These are phyloP conservation scores for Garcileccinum viscosum DNA, from an alignment of 1,284 basidiomycete species.

Conservation along the genomic window DNA sequence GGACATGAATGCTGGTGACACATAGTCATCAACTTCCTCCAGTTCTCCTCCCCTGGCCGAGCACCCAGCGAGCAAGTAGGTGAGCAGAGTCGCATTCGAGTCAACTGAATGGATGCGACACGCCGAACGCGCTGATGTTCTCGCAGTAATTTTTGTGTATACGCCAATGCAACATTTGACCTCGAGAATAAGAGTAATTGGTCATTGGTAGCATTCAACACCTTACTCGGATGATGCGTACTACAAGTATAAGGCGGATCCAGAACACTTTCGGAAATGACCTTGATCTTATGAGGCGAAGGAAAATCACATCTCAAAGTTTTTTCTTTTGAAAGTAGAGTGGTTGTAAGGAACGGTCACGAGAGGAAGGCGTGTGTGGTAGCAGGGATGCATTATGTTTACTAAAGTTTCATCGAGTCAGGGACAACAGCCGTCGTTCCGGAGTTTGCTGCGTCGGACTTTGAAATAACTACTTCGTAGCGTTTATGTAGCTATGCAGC, in stretches of 20 bases:
- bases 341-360: conserved; percentile 49
- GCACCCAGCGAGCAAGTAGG: conserved; percentile 60
- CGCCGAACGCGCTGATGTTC: conserved; percentile 49
- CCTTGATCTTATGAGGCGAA: conserved; percentile 25
- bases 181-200: conserved; percentile 43
- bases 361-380: conserved; percentile 58
- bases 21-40: conserved; percentile 31
- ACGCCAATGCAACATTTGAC: conserved; percentile 71
- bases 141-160: conserved; percentile 70
- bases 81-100: conserved; percentile 62
- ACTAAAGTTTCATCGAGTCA: no score
- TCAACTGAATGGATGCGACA: conserved; percentile 52
- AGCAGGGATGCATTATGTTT: no score
- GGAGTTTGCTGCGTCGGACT: no score
- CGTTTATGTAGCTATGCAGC: no score
- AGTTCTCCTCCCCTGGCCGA: conserved; percentile 22
- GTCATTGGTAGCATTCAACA: conserved; percentile 10
- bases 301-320: conserved; percentile 64
- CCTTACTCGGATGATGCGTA: conserved; percentile 42
- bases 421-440: no score
- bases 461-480: no score
- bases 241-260: conserved; percentile 77
- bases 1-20: conserved; percentile 50
- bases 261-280: conserved; percentile 56
- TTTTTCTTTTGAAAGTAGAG: conserved; percentile 63